Conservation (phyloP, 2,329 filamentous ascomycete species). For the Celoporthe dispersa region DNA sequence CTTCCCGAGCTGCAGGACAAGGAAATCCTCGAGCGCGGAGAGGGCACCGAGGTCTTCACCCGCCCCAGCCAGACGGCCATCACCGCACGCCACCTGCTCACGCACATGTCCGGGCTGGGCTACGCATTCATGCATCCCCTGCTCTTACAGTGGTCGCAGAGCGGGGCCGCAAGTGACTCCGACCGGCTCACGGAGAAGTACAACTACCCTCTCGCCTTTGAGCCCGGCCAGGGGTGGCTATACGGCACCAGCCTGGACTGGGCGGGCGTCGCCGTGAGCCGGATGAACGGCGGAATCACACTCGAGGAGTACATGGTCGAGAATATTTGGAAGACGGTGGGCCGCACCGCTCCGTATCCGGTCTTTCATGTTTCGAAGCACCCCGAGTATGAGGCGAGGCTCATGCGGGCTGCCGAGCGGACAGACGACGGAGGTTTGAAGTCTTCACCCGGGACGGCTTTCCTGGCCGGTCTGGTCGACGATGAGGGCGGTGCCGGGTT, state of each 20-base stretch:
- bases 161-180: conserved; percentile 34
- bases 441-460: neutral
- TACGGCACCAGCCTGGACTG: conserved; percentile 57
- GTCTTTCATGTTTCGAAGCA: conserved; percentile 6
- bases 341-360: conserved; percentile 8
- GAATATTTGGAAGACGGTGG: conserved; percentile 13
- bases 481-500: conserved; percentile 15
- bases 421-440: conserved; percentile 1
- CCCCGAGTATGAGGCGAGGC: conserved; percentile 5
- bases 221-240: conserved; percentile 56
- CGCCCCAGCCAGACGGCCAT: conserved; percentile 38
- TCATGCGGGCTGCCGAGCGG: conserved; percentile 5
- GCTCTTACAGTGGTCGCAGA: conserved; percentile 42
- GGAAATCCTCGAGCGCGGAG: neutral
- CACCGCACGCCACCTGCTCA: conserved; percentile 55
- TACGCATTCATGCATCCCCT: conserved; percentile 49
- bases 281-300: neutral
- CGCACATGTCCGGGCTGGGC: conserved; percentile 53
- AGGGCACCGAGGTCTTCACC: neutral
- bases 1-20: conserved; percentile 13
- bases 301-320: conserved; percentile 20
- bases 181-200: conserved; percentile 48
- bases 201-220: conserved; percentile 50
- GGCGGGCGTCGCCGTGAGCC: conserved; percentile 52
- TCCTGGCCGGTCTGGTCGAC: conserved; percentile 4